Conservation (phyloP, 208 protist genomes). For the Porcisia hertigi region DNA sequence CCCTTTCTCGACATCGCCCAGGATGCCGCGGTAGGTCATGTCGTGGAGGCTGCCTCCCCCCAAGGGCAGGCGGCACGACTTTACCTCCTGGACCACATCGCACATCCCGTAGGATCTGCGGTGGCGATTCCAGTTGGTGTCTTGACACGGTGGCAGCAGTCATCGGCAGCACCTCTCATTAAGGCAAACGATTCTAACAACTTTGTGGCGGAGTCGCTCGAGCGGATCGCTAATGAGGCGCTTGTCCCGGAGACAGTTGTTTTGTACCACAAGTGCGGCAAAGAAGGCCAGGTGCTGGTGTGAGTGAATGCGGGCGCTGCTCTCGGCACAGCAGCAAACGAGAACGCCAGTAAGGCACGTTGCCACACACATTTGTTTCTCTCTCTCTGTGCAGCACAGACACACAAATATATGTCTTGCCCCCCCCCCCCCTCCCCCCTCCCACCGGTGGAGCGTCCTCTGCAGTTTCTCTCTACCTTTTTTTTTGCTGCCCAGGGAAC, state of each 20-base stretch:
- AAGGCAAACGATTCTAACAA: slow-evolving; percentile 46
- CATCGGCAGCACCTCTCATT: slow-evolving; percentile 27
- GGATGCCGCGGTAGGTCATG: slow-evolving; percentile 30
- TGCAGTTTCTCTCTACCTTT: not conserved
- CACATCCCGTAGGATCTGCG: slow-evolving; percentile 47
- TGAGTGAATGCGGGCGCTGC: not conserved
- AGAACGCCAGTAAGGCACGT: not conserved
- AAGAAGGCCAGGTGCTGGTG: slow-evolving; percentile 3
- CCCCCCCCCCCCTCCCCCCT: too few relatives aligned
- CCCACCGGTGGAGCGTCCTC: not conserved
- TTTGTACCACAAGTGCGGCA: slow-evolving; percentile 8
- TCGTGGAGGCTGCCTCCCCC: slow-evolving; percentile 47
- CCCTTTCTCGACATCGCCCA: slow-evolving; percentile 30
- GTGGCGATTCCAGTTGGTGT: slow-evolving; percentile 42
- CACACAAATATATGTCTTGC: not conserved
- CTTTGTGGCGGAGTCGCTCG: slow-evolving; percentile 44
- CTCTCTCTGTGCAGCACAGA: not conserved
- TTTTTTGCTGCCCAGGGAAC: not conserved
- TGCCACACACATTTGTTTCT: not conserved
- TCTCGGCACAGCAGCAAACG: not conserved
- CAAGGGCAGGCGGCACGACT: slow-evolving; percentile 59
- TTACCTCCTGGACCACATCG: slow-evolving; percentile 42
- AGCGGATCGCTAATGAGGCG: slow-evolving; percentile 16
- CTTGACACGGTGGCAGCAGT: slow-evolving; percentile 27
- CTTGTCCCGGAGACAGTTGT: slow-evolving; percentile 24